Evolutionary conservation across 176 grass and related monocot genomes (phyloP).

Genomic region (Musa troglodytarum): DNA sequence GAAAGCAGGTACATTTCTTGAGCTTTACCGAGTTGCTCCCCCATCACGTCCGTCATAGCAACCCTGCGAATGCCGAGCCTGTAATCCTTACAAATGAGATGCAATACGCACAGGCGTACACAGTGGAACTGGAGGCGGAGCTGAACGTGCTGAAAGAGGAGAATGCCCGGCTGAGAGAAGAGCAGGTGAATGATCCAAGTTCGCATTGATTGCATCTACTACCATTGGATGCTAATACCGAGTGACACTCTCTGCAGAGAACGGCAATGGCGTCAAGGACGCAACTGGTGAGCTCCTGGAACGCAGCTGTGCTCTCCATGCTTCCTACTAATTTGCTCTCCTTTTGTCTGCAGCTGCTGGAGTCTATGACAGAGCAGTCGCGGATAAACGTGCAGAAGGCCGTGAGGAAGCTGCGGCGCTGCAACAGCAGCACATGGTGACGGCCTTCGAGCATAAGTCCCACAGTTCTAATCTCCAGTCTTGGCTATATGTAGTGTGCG

Average conservation of each 20-base stretch:
- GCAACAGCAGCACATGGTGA: conserved; percentile 28
- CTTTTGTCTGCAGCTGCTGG: conserved; percentile 14
- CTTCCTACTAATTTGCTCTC: background rate
- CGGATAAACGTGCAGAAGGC: conserved; percentile 21
- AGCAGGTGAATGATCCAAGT: conserved; percentile 34
- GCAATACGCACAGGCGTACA: conserved; percentile 49
- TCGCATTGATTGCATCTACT: background rate
- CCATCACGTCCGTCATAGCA: background rate
- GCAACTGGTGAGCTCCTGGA: conserved; percentile 41
- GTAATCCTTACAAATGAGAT: background rate
- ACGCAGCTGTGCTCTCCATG: conserved; percentile 1
- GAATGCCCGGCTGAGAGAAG: conserved; percentile 57
- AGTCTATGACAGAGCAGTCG: conserved; percentile 21
- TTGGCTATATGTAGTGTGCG: too few species aligned
- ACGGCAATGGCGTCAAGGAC: conserved; percentile 36
- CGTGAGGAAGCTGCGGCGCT: conserved; percentile 7
- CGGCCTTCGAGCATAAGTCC: too few species aligned
- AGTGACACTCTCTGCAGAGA: conserved; percentile 26
- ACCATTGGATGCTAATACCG: background rate
- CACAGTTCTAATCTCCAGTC: too few species aligned
- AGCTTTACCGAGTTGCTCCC: background rate
- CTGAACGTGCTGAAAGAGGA: conserved; percentile 83
- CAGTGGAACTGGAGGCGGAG: conserved; percentile 83
- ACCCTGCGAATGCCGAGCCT: background rate
- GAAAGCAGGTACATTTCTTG: conserved; percentile 54